Evolutionary conservation across 2,329 filamentous ascomycete genomes (phyloP).

Genomic region (Lithohypha guttulata): DNA sequence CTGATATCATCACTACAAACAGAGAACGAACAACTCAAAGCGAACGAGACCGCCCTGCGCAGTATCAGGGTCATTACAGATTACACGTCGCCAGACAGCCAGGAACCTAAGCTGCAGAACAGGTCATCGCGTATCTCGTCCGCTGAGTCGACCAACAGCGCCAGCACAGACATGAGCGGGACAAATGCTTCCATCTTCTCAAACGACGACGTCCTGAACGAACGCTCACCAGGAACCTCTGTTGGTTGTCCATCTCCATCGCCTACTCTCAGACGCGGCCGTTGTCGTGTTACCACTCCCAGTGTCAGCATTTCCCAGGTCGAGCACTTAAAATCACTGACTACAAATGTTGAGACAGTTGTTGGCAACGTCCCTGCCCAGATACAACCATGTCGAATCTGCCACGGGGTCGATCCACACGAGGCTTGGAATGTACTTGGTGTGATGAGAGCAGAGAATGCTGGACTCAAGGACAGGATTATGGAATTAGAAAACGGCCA

Average conservation of each 20-base stretch:
- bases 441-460: conserved; percentile 45
- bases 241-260: conserved; percentile 9
- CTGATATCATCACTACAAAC: conserved; percentile 43
- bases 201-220: conserved; percentile 19
- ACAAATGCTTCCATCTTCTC: conserved; percentile 40
- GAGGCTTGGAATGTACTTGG: conserved; percentile 45
- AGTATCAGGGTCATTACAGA: conserved; percentile 17
- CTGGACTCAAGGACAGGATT: conserved; percentile 41
- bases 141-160: conserved; percentile 38
- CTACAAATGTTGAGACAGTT: conserved; percentile 21
- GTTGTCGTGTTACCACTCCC: conserved; percentile 22
- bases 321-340: conserved; percentile 18
- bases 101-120: conserved; percentile 17
- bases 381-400: conserved; percentile 35
- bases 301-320: conserved; percentile 15
- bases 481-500: conserved; percentile 44
- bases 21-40: conserved; percentile 33
- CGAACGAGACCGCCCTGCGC: conserved; percentile 20
- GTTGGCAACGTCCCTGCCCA: too few relatives aligned
- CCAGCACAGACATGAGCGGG: conserved; percentile 36
- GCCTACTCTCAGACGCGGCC: conserved; percentile 12
- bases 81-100: not conserved
- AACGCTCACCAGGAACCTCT: conserved; percentile 14
- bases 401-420: conserved; percentile 30
- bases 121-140: conserved; percentile 44